A percentile compares a stretch with the other conserved stretches of the same genome.
phyloP scores from a whole-genome alignment of 306 rosid genomes.

The Gastrolobium villosum region DNA sequence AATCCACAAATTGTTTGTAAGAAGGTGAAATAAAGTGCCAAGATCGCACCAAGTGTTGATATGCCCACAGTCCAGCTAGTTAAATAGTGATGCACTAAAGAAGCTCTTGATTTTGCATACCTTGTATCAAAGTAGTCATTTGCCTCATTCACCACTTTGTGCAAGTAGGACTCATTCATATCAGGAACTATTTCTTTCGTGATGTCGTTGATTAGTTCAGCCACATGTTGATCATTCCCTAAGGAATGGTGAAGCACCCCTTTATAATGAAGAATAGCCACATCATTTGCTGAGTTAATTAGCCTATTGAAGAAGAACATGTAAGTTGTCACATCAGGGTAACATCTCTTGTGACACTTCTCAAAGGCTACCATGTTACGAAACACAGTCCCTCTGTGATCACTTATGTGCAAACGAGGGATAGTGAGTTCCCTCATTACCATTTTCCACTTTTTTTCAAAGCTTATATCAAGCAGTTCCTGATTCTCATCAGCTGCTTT shows the following conservation, averaged over 20 bases:
- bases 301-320: conserved; percentile 64
- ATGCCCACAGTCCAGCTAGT: conserved; percentile 59
- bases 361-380: conserved; percentile 61
- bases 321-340: conserved; percentile 58
- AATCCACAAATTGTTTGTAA: conserved; percentile 44
- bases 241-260: conserved; percentile 55
- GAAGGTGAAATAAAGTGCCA: conserved; percentile 51
- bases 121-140: conserved; percentile 17
- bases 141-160: conserved; percentile 46
- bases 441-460: not conserved
- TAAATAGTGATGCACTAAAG: conserved; percentile 51
- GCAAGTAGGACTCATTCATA: conserved; percentile 48
- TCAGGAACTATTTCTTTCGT: conserved; percentile 50
- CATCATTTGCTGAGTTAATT: conserved; percentile 52
- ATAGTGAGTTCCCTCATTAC: conserved; percentile 28
- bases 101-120: conserved; percentile 44
- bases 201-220: conserved; percentile 54
- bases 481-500: not conserved
- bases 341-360: conserved; percentile 54
- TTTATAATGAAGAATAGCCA: conserved; percentile 52
- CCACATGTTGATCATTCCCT: conserved; percentile 47
- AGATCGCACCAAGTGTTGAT: conserved; percentile 53
- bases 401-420: conserved; percentile 52
- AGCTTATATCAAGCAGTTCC: conserved; percentile 45
- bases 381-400: conserved; percentile 57